A percentile compares a stretch with the other conserved stretches of the same genome.
These are phyloP conservation scores for Heterobasidion parviporum DNA, from an alignment of 1,284 basidiomycete species.

Conservation along the genomic window DNA sequence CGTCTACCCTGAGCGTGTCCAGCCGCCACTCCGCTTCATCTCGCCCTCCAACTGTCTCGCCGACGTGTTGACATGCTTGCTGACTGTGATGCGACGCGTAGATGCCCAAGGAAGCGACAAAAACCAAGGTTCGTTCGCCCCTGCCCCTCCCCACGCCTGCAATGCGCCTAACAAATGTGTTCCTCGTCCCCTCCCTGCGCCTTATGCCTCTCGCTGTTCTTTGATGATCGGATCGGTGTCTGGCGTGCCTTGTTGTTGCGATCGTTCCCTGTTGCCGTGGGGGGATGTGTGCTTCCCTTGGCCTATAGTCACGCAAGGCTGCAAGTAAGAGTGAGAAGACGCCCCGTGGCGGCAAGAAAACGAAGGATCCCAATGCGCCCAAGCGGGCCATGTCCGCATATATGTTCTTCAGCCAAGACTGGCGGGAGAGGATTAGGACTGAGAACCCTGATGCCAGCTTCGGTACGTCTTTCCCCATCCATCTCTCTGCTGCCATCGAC, in stretches of 20 bases:
- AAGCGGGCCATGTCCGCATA: constrained; percentile 92
- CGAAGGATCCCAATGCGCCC: constrained; percentile 79
- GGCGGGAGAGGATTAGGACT: constrained; percentile 89
- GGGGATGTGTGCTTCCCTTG: background rate
- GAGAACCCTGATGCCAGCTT: constrained; percentile 95
- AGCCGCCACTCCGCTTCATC: constrained; percentile 5
- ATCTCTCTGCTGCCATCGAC: constrained; percentile 6
- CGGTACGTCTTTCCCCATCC: constrained; percentile 41
- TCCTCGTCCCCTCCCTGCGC: constrained; percentile 8
- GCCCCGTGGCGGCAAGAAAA: constrained; percentile 36
- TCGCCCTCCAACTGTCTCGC: constrained; percentile 5
- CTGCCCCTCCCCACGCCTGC: background rate
- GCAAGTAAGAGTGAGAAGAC: constrained; percentile 61
- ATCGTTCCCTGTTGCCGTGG: constrained; percentile 1
- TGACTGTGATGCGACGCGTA: constrained; percentile 28
- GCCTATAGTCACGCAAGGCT: constrained; percentile 53
- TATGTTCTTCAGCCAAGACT: constrained; percentile 98
- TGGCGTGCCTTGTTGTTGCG: background rate
- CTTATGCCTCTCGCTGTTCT: constrained; percentile 5
- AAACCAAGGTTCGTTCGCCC: constrained; percentile 54
- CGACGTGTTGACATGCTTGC: constrained; percentile 23
- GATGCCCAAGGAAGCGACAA: constrained; percentile 81
- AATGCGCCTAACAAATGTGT: background rate
- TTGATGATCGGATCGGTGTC: background rate
- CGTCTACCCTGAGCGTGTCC: background rate